Conservation (phyloP, 805 yeast genomes). For the Pichia paraexigua region DNA sequence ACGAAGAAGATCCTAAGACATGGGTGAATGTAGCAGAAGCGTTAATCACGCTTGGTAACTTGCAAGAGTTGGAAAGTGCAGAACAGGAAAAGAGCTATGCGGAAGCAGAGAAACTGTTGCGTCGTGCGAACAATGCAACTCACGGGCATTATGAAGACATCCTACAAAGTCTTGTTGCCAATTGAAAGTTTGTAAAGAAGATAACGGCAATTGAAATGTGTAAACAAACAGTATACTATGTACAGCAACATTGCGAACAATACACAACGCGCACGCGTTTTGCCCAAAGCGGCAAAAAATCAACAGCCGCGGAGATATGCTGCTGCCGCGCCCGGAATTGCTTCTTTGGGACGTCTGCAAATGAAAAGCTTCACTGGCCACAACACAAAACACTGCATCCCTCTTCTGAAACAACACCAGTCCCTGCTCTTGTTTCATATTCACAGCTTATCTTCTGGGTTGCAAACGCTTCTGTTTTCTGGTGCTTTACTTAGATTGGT, state of each 20-base stretch:
- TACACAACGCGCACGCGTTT: not conserved
- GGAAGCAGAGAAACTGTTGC: slow-evolving; percentile 61
- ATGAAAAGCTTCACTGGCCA: no score
- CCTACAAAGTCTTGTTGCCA: slow-evolving; percentile 36
- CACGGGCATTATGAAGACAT: slow-evolving; percentile 66
- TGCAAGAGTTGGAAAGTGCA: slow-evolving; percentile 53
- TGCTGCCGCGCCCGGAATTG: no score
- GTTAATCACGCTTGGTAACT: slow-evolving; percentile 67
- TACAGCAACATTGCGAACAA: not conserved
- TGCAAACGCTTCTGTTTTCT: no score
- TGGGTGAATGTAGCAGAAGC: slow-evolving; percentile 89
- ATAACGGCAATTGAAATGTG: no score
- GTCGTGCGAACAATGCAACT: slow-evolving; percentile 70
- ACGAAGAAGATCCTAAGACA: slow-evolving; percentile 66
- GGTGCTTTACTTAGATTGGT: no score
- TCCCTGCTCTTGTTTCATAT: not conserved
- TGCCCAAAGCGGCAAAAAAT: not conserved
- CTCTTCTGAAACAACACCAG: not conserved
- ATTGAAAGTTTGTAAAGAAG: no score
- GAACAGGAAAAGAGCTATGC: slow-evolving; percentile 62
- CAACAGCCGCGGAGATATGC: not conserved
- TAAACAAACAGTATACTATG: not conserved
- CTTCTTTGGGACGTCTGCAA: no score
- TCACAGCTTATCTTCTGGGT: no score
- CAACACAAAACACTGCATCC: no score